A percentile compares a stretch with the other conserved stretches of the same genome.
Evolutionary conservation across 441 rosid genomes (phyloP).

Genomic region (Aleurites moluccanus): DNA sequence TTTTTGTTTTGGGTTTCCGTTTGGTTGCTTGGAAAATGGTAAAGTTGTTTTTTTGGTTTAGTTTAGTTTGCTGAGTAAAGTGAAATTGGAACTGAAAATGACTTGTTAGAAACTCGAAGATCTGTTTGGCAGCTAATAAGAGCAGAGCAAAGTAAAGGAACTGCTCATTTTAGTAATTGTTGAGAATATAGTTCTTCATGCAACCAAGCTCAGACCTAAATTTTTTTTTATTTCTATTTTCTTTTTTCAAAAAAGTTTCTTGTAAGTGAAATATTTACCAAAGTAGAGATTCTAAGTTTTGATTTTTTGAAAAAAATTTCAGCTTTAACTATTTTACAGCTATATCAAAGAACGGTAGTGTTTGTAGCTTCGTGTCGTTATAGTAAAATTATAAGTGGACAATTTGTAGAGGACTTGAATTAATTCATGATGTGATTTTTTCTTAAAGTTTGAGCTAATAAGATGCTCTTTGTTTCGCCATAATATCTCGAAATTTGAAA

Average conservation of each 20-base stretch:
- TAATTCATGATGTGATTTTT: constrained; percentile 31
- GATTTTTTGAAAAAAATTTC: not conserved
- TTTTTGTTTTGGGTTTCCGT: constrained; percentile 7
- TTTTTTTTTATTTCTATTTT: not conserved
- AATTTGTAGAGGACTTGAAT: constrained; percentile 32
- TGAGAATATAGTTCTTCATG: constrained; percentile 11
- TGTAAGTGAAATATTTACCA: constrained; percentile 16
- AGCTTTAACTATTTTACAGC: constrained; percentile 5
- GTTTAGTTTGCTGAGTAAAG: not conserved
- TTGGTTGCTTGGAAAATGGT: constrained; percentile 19
- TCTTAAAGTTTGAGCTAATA: constrained; percentile 35
- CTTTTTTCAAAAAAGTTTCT: not conserved
- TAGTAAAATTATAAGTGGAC: constrained; percentile 37
- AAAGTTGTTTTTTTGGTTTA: not conserved
- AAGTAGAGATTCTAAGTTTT: constrained; percentile 9
- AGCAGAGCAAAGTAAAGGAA: not conserved
- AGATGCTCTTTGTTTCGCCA: constrained; percentile 48
- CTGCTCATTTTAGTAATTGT: constrained; percentile 6
- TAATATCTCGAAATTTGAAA: constrained; percentile 26
- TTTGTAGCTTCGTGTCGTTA: constrained; percentile 27
- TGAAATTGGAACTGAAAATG: constrained; percentile 12
- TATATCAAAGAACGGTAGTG: constrained; percentile 21
- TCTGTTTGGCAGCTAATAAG: constrained; percentile 22
- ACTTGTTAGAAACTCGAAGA: constrained; percentile 7
- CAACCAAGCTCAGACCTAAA: not conserved